Evolutionary conservation across 2,329 filamentous ascomycete genomes (phyloP).

Genomic region (Fusarium lateritium): DNA sequence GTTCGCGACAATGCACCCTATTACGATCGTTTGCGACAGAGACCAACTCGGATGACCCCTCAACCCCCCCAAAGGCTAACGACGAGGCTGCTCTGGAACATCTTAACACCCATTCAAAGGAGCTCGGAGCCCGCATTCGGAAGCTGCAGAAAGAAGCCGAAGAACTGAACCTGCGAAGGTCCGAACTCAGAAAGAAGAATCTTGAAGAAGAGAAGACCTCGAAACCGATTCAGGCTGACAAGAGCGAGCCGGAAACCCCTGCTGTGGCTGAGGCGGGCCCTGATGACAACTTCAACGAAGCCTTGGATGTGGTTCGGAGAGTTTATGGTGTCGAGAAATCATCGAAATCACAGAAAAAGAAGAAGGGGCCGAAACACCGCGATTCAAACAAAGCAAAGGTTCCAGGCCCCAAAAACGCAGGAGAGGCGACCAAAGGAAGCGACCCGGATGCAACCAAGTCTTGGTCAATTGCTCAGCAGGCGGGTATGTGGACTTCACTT

Average conservation of each 20-base stretch:
- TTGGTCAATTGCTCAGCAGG: constrained; percentile 1
- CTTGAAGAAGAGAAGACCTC: not conserved
- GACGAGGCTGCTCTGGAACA: not conserved
- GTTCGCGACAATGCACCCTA: constrained; percentile 18
- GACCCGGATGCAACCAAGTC: not conserved
- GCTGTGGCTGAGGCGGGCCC: not conserved
- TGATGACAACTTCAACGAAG: constrained; percentile 39
- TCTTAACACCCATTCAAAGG: not conserved
- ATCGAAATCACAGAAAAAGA: constrained; percentile 14
- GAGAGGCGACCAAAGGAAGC: not conserved
- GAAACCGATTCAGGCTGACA: not conserved
- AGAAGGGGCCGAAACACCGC: constrained; percentile 4
- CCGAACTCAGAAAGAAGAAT: not conserved
- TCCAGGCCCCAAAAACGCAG: not conserved
- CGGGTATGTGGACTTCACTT: constrained; percentile 51
- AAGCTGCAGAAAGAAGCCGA: constrained; percentile 5
- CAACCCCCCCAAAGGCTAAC: not conserved
- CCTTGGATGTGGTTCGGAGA: constrained; percentile 44
- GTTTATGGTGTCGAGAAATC: constrained; percentile 43
- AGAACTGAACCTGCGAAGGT: not conserved
- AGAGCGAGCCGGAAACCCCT: not conserved
- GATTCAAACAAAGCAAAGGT: not conserved
- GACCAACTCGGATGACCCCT: constrained; percentile 10
- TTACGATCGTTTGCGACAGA: constrained; percentile 37
- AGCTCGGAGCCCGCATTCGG: not conserved